Percentiles rank a stretch among this genome's conserved stretches.
Conservation (phyloP, 495 filamentous ascomycete species). For the Penicillium flavigenum region DNA sequence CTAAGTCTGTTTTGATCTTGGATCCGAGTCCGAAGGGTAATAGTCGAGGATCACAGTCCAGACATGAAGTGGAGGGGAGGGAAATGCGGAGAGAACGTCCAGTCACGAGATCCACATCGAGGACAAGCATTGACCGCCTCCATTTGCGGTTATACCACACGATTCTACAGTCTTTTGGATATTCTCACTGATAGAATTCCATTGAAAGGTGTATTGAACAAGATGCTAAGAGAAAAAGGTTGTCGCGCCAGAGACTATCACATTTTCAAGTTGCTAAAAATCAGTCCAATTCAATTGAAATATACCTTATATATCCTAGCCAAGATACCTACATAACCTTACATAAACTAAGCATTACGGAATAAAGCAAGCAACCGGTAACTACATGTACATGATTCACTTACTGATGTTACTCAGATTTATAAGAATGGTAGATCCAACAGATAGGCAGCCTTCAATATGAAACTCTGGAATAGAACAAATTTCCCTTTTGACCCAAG, state of each 20-base stretch:
- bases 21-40: background rate
- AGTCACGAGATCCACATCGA: constrained; percentile 17
- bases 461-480: constrained; percentile 20
- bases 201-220: background rate
- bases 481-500: constrained; percentile 47
- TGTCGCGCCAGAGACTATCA: background rate
- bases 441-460: constrained; percentile 13
- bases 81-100: constrained; percentile 25
- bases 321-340: too few species aligned
- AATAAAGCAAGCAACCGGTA: too few species aligned
- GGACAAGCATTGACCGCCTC: constrained; percentile 9
- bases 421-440: constrained; percentile 7
- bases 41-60: background rate
- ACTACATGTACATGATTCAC: background rate
- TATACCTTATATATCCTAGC: too few species aligned
- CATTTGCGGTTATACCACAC: constrained; percentile 1
- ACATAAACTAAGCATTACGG: too few species aligned
- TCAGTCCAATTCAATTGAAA: background rate
- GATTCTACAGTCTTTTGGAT: background rate
- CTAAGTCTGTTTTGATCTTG: background rate
- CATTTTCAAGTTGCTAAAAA: too few species aligned
- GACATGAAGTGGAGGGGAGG: constrained; percentile 21
- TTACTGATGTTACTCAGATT: background rate
- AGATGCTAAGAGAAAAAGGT: background rate
- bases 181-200: too few species aligned